Evolutionary conservation across 371 early-diverging fungal species (phyloP).

Genomic region (Mortierella sp.): DNA sequence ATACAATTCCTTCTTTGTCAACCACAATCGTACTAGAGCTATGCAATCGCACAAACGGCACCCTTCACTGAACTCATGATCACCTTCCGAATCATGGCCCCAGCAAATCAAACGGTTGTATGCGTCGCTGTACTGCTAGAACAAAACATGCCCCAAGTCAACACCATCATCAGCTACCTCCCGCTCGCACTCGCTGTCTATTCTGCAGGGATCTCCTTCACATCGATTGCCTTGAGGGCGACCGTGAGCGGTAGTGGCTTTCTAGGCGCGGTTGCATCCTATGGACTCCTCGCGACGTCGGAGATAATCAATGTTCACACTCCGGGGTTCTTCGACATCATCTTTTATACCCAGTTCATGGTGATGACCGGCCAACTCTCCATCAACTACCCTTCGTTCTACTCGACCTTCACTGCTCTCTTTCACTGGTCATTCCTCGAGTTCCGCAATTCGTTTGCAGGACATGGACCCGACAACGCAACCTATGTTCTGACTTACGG

Average conservation of each 20-base stretch:
- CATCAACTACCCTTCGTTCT: constrained; percentile 67
- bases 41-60: constrained; percentile 31
- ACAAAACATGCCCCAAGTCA: constrained; percentile 34
- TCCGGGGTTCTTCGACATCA: constrained; percentile 69
- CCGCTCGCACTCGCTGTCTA: constrained; percentile 63
- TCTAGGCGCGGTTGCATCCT: constrained; percentile 64
- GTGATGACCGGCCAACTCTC: constrained; percentile 64
- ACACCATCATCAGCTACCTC: constrained; percentile 65
- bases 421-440: constrained; percentile 71
- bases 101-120: constrained; percentile 45
- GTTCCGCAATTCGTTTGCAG: constrained; percentile 51
- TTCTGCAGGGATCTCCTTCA: constrained; percentile 58
- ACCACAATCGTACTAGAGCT: constrained; percentile 21
- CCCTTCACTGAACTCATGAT: constrained; percentile 53
- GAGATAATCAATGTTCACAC: constrained; percentile 66
- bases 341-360: constrained; percentile 69
- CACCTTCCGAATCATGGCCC: constrained; percentile 25
- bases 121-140: constrained; percentile 60
- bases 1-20: neutral
- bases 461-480: constrained; percentile 47
- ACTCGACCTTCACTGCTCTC: constrained; percentile 65
- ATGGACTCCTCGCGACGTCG: constrained; percentile 61
- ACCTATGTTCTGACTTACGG: constrained; percentile 41
- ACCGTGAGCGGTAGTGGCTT: constrained; percentile 59
- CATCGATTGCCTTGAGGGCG: constrained; percentile 63